Conservation (phyloP, 108 stramenopile genomes). For the Nitzschia palea region DNA sequence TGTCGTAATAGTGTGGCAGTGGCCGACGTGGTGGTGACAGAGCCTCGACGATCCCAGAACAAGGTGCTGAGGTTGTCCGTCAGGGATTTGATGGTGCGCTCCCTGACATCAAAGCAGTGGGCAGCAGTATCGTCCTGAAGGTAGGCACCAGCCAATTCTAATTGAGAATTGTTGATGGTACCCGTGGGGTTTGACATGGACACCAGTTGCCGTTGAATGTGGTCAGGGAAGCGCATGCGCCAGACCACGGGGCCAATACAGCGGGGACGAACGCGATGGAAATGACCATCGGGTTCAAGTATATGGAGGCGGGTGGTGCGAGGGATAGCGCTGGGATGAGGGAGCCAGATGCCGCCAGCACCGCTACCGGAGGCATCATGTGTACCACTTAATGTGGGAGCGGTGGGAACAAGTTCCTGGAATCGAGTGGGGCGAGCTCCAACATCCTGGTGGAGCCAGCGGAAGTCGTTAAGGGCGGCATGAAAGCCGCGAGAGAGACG, state of each 20-base stretch:
- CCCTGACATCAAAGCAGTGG: slow-evolving; percentile 11
- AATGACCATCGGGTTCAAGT: slow-evolving; percentile 3
- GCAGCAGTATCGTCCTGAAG: slow-evolving; percentile 5
- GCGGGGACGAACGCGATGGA: not conserved
- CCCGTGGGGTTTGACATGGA: slow-evolving; percentile 7
- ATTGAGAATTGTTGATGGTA: slow-evolving; percentile 13
- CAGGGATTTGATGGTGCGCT: slow-evolving; percentile 21
- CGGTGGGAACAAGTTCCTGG: slow-evolving; percentile 26
- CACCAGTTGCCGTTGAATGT: not conserved
- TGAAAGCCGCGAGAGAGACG: not conserved
- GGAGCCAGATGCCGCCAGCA: slow-evolving; percentile 15
- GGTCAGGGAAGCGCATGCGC: slow-evolving; percentile 24
- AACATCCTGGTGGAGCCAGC: not conserved
- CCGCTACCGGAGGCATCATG: slow-evolving; percentile 27
- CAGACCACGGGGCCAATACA: slow-evolving; percentile 30
- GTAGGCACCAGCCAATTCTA: slow-evolving; percentile 9
- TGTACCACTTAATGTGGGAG: slow-evolving; percentile 20
- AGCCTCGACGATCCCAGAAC: not conserved
- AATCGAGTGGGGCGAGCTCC: slow-evolving; percentile 22
- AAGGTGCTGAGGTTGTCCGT: slow-evolving; percentile 33
- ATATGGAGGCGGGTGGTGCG: slow-evolving; percentile 7
- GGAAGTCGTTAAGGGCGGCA: slow-evolving; percentile 7
- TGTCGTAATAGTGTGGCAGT: too few species aligned
- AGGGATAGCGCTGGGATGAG: not conserved
- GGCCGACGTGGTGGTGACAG: not conserved